These are phyloP conservation scores for Cucumis melo DNA, from an alignment of 306 rosid genomes.

Conservation along the genomic window DNA sequence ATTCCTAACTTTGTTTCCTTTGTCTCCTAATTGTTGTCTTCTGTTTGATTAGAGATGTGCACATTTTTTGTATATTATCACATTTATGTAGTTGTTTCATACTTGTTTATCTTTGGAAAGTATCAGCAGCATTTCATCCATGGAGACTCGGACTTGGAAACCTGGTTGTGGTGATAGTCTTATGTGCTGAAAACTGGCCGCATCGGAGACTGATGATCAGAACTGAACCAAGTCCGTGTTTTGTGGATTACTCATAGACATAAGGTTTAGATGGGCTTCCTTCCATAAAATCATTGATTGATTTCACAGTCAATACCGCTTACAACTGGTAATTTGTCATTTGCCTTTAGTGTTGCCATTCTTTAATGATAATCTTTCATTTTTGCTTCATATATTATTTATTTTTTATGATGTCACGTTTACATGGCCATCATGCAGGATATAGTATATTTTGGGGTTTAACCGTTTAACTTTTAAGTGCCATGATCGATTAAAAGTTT, in stretches of 20 bases:
- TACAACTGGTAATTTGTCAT: not conserved
- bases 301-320: not conserved
- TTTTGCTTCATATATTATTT: not conserved
- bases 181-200: constrained; percentile 2
- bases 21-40: too few relatives aligned
- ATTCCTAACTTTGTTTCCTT: too few relatives aligned
- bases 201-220: not conserved
- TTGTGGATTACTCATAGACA: not conserved
- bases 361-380: not conserved
- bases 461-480: not conserved
- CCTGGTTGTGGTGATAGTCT: not conserved
- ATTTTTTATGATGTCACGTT: not conserved
- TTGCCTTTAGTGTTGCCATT: not conserved
- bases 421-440: not conserved
- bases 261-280: too few relatives aligned
- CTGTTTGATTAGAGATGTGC: too few relatives aligned
- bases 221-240: not conserved
- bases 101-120: constrained; percentile 2
- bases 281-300: not conserved
- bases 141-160: not conserved
- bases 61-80: too few relatives aligned
- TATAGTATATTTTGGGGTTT: not conserved
- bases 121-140: constrained; percentile 18
- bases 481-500: not conserved
- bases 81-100: too few relatives aligned